Evolutionary conservation across 1,284 basidiomycete species (phyloP).

Genomic region (Irpex sp.): DNA sequence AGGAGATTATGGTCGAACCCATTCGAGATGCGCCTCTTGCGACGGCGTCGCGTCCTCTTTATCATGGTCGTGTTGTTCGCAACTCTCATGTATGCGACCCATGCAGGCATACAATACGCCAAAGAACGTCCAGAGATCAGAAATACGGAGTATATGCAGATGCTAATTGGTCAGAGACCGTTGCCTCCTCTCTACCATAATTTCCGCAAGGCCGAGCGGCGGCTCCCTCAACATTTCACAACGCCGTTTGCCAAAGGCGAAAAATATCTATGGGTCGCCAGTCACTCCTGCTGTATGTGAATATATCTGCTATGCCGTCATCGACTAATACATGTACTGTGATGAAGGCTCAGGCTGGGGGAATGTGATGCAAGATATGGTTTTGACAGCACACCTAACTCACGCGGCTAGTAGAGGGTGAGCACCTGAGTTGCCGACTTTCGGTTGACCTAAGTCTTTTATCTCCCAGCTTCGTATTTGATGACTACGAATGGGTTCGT

Average conservation of each 20-base stretch:
- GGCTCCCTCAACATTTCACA: slow-evolving; percentile 12
- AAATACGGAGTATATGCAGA: background rate
- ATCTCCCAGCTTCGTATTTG: slow-evolving; percentile 34
- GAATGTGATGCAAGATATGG: slow-evolving; percentile 39
- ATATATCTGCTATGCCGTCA: background rate
- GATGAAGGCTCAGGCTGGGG: slow-evolving; percentile 35
- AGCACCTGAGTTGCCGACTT: slow-evolving; percentile 16
- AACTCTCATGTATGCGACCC: background rate
- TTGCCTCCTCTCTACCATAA: slow-evolving; percentile 15
- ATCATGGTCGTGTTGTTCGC: background rate
- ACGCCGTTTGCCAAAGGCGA: slow-evolving; percentile 9
- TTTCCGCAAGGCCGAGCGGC: slow-evolving; percentile 8
- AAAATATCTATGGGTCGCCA: slow-evolving; percentile 11
- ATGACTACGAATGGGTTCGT: slow-evolving; percentile 34
- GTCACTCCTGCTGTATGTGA: slow-evolving; percentile 3
- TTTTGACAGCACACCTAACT: slow-evolving; percentile 31
- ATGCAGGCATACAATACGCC: background rate
- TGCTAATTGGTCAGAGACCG: slow-evolving; percentile 3
- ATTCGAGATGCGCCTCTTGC: background rate
- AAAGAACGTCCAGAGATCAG: slow-evolving; percentile 2
- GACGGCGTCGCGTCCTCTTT: background rate
- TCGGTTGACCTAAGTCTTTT: background rate
- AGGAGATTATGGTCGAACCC: background rate
- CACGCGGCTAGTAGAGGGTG: slow-evolving; percentile 31
- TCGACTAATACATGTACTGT: background rate